Percentiles rank a stretch among this genome's conserved stretches.
phyloP scores from a whole-genome alignment of 129 eudicot species.

The Scalesia atractyloides region DNA sequence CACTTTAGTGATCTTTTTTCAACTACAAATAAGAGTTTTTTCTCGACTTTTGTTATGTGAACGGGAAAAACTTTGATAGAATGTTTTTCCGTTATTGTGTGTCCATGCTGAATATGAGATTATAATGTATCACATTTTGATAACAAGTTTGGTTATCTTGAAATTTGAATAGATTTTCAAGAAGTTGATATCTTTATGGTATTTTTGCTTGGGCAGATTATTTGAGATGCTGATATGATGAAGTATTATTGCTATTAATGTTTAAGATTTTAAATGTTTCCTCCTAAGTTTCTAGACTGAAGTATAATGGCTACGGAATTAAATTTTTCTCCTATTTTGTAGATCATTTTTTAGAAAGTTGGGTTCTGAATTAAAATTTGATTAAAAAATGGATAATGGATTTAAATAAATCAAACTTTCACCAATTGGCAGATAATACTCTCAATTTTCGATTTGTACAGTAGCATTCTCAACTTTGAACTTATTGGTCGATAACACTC shows the following conservation, averaged over 20 bases:
- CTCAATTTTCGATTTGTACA: too few relatives aligned
- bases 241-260: neutral
- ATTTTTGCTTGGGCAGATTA: neutral
- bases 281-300: neutral
- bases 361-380: too few relatives aligned
- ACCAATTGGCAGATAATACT: too few relatives aligned
- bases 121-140: slow-evolving; percentile 25
- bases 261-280: neutral
- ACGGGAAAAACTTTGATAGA: slow-evolving; percentile 30
- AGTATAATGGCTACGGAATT: neutral
- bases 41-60: slow-evolving; percentile 15
- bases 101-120: slow-evolving; percentile 29
- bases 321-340: too few relatives aligned
- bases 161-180: slow-evolving; percentile 1
- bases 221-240: slow-evolving; percentile 2
- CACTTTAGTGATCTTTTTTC: slow-evolving; percentile 15
- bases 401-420: too few relatives aligned
- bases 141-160: slow-evolving; percentile 28
- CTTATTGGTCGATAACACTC: too few relatives aligned
- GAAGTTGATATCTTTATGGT: neutral
- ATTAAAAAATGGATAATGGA: too few relatives aligned
- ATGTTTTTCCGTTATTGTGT: slow-evolving; percentile 21
- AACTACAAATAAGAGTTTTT: slow-evolving; percentile 33
- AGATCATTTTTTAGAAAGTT: too few relatives aligned
- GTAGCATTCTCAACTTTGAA: too few relatives aligned